Evolutionary conservation across 1,284 basidiomycete species (phyloP).

Genomic region (Butyriboletus appendiculatus): DNA sequence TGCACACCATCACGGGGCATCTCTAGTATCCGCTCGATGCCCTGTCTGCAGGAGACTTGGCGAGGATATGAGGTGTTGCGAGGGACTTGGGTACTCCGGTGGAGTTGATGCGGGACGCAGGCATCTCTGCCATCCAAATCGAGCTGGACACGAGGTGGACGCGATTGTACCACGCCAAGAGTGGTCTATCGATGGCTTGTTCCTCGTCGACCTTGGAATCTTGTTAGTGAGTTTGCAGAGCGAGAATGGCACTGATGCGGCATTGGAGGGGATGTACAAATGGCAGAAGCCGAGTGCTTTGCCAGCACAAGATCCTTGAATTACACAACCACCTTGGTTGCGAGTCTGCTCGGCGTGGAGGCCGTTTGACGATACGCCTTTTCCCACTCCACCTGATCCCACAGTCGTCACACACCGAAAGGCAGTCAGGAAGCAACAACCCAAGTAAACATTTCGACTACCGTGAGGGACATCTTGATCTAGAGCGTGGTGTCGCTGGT

Average conservation of each 20-base stretch:
- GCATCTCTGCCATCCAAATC: slow-evolving; percentile 64
- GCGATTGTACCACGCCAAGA: slow-evolving; percentile 66
- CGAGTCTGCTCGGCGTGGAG: neutral
- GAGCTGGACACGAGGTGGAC: slow-evolving; percentile 79
- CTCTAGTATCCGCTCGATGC: slow-evolving; percentile 44
- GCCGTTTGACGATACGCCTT: slow-evolving; percentile 44
- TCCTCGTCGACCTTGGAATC: slow-evolving; percentile 91
- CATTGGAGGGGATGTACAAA: slow-evolving; percentile 41
- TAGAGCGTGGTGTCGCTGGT: too few species aligned
- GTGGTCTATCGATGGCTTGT: slow-evolving; percentile 91
- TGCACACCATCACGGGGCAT: slow-evolving; percentile 78
- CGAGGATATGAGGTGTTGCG: slow-evolving; percentile 70
- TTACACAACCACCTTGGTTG: slow-evolving; percentile 38
- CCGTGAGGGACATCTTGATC: too few species aligned
- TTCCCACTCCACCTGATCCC: slow-evolving; percentile 45
- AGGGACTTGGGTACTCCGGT: slow-evolving; percentile 69
- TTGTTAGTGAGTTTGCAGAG: slow-evolving; percentile 87
- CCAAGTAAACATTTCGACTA: slow-evolving; percentile 21
- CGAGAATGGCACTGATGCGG: slow-evolving; percentile 72
- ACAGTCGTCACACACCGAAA: neutral
- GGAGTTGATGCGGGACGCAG: slow-evolving; percentile 89
- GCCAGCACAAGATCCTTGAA: slow-evolving; percentile 99
- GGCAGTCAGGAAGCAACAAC: slow-evolving; percentile 8
- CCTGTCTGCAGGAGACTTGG: slow-evolving; percentile 41
- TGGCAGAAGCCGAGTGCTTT: too few species aligned